phyloP scores from a whole-genome alignment of 169 alveolate genomes.

The Eimeria tenella region DNA sequence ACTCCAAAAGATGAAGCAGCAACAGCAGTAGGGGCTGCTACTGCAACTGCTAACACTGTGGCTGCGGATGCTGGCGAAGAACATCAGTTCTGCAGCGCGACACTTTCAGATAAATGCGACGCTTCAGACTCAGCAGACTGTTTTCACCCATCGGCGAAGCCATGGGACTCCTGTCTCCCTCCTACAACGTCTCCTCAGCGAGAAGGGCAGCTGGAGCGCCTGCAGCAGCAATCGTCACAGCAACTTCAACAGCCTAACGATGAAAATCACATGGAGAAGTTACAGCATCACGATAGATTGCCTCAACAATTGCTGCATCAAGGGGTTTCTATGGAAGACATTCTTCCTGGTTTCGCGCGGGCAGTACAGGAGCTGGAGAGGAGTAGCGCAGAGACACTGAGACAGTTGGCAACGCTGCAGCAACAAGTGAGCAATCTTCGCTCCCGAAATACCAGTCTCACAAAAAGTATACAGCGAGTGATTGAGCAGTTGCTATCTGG shows the following conservation, averaged over 20 bases:
- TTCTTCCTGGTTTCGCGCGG: constrained; percentile 62
- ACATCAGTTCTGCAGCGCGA: not conserved
- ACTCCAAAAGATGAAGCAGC: not conserved
- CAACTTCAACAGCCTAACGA: not conserved
- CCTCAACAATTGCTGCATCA: constrained; percentile 11
- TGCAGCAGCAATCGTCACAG: constrained; percentile 34
- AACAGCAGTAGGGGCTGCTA: constrained; percentile 17
- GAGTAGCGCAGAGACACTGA: constrained; percentile 62
- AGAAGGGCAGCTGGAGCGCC: not conserved
- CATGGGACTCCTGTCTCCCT: not conserved
- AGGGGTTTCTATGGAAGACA: constrained; percentile 49
- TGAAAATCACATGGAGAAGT: not conserved
- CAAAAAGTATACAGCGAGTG: constrained; percentile 33
- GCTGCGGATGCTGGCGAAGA: not conserved
- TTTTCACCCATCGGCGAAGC: constrained; percentile 28
- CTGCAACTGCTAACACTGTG: constrained; percentile 1
- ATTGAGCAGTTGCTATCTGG: constrained; percentile 32
- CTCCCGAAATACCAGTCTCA: constrained; percentile 49
- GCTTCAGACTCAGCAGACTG: constrained; percentile 10
- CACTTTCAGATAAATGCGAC: not conserved
- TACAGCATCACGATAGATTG: not conserved
- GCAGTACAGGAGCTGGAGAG: constrained; percentile 68
- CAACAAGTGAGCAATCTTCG: constrained; percentile 60
- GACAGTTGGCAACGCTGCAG: constrained; percentile 67
- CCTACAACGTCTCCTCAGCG: constrained; percentile 26